phyloP scores from a whole-genome alignment of 139 green algal genomes.

The Chlamydomonas schloesseri region DNA sequence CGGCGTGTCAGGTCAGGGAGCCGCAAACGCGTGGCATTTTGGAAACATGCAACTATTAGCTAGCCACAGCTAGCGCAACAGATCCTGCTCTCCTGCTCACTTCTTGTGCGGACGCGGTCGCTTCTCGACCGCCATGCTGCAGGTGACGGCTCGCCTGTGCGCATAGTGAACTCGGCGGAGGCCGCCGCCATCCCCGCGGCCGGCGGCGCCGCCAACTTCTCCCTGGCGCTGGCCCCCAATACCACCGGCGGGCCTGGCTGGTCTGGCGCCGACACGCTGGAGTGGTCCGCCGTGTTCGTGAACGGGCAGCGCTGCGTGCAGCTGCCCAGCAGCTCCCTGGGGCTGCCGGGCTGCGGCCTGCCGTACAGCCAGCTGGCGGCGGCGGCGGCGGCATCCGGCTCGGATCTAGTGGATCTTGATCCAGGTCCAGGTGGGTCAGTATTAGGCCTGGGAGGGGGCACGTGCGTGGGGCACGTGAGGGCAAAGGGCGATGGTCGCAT shows the following conservation, averaged over 20 bases:
- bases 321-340: slow-evolving; percentile 25
- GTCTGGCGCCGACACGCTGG: not conserved
- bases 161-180: slow-evolving; percentile 32
- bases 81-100: too few species aligned
- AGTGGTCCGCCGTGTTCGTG: slow-evolving; percentile 33
- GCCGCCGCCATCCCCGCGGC: not conserved
- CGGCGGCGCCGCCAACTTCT: slow-evolving; percentile 27
- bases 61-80: too few species aligned
- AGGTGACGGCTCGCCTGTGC: slow-evolving; percentile 23
- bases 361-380: slow-evolving; percentile 23
- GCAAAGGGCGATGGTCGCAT: too few species aligned
- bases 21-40: too few species aligned
- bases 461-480: too few species aligned
- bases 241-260: not conserved
- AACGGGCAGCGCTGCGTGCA: slow-evolving; percentile 48
- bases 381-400: not conserved
- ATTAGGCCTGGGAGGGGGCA: too few species aligned
- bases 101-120: too few species aligned
- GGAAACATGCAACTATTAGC: too few species aligned
- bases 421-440: too few species aligned
- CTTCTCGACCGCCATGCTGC: too few species aligned
- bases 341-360: slow-evolving; percentile 19
- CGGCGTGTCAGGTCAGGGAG: too few species aligned
- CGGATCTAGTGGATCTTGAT: too few species aligned
- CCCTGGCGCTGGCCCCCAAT: slow-evolving; percentile 19